phyloP scores from a whole-genome alignment of 495 filamentous ascomycete genomes.

The Tuber brumale region DNA sequence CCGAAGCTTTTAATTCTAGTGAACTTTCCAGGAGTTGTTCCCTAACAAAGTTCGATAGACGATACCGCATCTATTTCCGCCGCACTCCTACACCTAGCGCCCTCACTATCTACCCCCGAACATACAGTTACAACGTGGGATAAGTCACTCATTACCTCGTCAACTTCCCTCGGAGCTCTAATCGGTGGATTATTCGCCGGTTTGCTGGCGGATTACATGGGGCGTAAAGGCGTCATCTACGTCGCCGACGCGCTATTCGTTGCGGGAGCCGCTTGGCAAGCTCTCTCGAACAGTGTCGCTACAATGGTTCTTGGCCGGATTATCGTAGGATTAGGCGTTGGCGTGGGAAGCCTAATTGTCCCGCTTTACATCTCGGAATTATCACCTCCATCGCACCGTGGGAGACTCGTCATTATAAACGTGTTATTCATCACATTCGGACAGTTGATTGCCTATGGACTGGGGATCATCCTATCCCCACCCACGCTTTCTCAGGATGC shows the following conservation, averaged over 20 bases:
- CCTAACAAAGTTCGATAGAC: conserved; percentile 46
- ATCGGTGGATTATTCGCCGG: conserved; percentile 70
- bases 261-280: conserved; percentile 66
- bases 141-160: conserved; percentile 76
- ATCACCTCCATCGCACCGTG: conserved; percentile 65
- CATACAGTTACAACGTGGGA: conserved; percentile 36
- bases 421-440: conserved; percentile 77
- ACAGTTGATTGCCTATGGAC: conserved; percentile 80
- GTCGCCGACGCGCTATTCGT: conserved; percentile 72
- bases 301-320: conserved; percentile 72
- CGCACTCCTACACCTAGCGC: conserved; percentile 70
- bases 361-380: conserved; percentile 85
- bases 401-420: conserved; percentile 68
- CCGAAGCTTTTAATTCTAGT: neutral
- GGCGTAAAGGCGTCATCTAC: conserved; percentile 70
- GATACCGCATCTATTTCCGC: conserved; percentile 86
- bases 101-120: conserved; percentile 56
- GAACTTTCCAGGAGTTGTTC: neutral
- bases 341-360: conserved; percentile 72
- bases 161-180: conserved; percentile 72
- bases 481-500: conserved; percentile 48
- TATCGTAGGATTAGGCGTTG: conserved; percentile 75
- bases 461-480: conserved; percentile 52
- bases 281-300: conserved; percentile 54
- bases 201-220: conserved; percentile 63